Conservation (phyloP, 768 basidiomycete species). For the Porpolomopsis calyptriformis region DNA sequence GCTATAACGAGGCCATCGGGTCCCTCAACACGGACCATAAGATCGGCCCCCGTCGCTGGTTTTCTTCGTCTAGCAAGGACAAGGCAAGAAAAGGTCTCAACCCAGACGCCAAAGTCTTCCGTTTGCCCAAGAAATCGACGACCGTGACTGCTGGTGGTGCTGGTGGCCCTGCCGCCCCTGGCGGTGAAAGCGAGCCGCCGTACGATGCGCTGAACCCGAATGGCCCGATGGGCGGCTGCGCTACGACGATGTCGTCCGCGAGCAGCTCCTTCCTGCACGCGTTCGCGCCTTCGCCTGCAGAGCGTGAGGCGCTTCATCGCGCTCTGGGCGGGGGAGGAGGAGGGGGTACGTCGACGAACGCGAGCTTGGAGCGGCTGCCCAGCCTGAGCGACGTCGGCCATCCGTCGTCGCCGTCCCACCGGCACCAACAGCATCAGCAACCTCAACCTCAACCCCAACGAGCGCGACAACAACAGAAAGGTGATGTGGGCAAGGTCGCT, state of each 20-base stretch:
- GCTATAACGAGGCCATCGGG: slow-evolving; percentile 4
- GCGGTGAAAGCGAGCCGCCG: slow-evolving; percentile 8
- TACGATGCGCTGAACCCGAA: slow-evolving; percentile 56
- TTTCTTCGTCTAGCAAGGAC: slow-evolving; percentile 31
- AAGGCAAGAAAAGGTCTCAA: slow-evolving; percentile 63
- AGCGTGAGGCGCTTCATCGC: slow-evolving; percentile 75
- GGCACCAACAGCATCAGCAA: no score
- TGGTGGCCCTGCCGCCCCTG: background rate
- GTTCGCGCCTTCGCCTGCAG: slow-evolving; percentile 80
- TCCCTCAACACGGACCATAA: slow-evolving; percentile 5
- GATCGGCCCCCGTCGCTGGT: slow-evolving; percentile 33
- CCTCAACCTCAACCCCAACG: no score
- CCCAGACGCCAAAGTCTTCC: slow-evolving; percentile 81
- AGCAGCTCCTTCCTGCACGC: slow-evolving; percentile 55
- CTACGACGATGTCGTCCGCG: slow-evolving; percentile 31
- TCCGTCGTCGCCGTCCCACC: slow-evolving; percentile 59
- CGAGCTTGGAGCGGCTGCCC: slow-evolving; percentile 67
- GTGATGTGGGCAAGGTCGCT: background rate
- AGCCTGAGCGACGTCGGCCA: slow-evolving; percentile 70
- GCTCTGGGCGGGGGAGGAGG: no score
- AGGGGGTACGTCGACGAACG: slow-evolving; percentile 45
- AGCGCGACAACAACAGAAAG: no score
- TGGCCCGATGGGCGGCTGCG: slow-evolving; percentile 31
- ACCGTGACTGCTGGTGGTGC: slow-evolving; percentile 12
- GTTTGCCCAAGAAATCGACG: slow-evolving; percentile 30